These are phyloP conservation scores for Apiotrichum porosum DNA, from an alignment of 1,284 basidiomycete genomes.

Conservation along the genomic window DNA sequence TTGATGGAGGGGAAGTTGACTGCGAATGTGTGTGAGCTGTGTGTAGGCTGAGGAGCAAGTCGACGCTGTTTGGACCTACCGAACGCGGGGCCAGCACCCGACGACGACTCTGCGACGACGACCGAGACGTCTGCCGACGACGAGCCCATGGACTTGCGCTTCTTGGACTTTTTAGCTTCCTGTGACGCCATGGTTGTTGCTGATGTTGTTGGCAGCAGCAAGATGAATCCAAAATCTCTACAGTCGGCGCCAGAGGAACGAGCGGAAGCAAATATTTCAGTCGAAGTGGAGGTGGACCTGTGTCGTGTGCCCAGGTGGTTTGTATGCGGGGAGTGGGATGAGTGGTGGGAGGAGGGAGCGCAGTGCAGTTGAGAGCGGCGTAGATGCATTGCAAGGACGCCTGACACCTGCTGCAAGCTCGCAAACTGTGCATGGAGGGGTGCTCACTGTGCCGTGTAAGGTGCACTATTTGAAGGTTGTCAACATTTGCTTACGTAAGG, in stretches of 20 bases:
- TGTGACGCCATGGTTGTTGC: conserved; percentile 9
- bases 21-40: conserved; percentile 36
- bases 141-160: conserved; percentile 31
- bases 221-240: background rate
- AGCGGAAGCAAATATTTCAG: background rate
- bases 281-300: no score
- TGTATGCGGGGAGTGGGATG: no score
- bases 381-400: no score
- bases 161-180: conserved; percentile 26
- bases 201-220: background rate
- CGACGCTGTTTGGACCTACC: no score
- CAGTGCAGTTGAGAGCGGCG: no score
- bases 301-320: no score
- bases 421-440: no score
- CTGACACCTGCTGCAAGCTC: no score
- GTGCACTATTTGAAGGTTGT: no score
- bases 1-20: conserved; percentile 69
- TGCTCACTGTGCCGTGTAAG: no score
- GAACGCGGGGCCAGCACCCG: conserved; percentile 63
- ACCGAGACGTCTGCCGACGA: conserved; percentile 14
- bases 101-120: conserved; percentile 44
- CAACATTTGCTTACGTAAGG: no score
- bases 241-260: background rate
- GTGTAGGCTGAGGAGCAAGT: background rate
- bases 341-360: no score